These are phyloP conservation scores for Colletotrichum sp. DNA, from an alignment of 2,329 filamentous ascomycete species.

Conservation along the genomic window DNA sequence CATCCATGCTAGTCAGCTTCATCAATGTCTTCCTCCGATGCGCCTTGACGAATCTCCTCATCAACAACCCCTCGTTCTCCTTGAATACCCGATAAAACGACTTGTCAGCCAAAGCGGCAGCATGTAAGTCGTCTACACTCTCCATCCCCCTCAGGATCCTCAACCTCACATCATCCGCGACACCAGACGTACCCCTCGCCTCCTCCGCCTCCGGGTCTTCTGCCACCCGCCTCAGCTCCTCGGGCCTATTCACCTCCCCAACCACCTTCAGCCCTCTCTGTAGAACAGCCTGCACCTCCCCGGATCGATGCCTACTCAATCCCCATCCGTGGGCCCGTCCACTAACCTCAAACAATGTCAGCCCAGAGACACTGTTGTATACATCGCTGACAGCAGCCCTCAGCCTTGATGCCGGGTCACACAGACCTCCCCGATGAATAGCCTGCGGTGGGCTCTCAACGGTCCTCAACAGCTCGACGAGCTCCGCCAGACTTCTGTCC, in stretches of 20 bases:
- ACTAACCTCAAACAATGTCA: constrained; percentile 54
- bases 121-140: constrained; percentile 45
- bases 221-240: neutral
- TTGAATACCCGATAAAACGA: constrained; percentile 51
- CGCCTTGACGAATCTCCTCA: constrained; percentile 29
- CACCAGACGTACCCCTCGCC: constrained; percentile 20
- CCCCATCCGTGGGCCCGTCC: constrained; percentile 55
- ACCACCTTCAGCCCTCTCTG: neutral
- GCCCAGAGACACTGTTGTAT: constrained; percentile 53
- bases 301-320: constrained; percentile 42
- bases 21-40: constrained; percentile 9
- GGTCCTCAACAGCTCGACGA: constrained; percentile 47
- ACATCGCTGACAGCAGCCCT: constrained; percentile 53
- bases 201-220: neutral
- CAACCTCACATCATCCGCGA: constrained; percentile 41
- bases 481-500: constrained; percentile 46
- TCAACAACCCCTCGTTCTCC: constrained; percentile 44
- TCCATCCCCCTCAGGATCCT: constrained; percentile 45
- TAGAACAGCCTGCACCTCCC: constrained; percentile 38
- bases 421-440: constrained; percentile 46
- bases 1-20: constrained; percentile 1
- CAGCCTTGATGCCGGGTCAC: constrained; percentile 54
- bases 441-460: constrained; percentile 49
- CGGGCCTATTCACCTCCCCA: neutral
- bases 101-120: constrained; percentile 45